These are phyloP conservation scores for Mycena vulgaris DNA, from an alignment of 768 basidiomycete genomes.

Conservation along the genomic window DNA sequence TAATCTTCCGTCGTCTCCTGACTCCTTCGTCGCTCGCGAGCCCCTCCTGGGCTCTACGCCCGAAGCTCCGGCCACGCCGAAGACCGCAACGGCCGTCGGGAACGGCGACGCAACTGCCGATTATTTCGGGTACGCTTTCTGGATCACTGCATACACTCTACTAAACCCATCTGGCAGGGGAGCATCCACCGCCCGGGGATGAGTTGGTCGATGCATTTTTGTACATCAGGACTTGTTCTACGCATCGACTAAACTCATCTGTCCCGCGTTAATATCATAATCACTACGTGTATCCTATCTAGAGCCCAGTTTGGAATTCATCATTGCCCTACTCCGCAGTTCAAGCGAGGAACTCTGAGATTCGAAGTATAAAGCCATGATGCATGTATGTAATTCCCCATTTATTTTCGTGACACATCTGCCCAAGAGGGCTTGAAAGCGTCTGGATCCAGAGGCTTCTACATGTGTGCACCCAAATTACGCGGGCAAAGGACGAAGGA, in stretches of 20 bases:
- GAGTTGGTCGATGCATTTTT: constrained; percentile 31
- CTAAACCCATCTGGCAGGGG: constrained; percentile 23
- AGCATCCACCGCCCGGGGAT: constrained; percentile 27
- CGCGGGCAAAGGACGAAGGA: neutral
- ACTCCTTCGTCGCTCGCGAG: constrained; percentile 56
- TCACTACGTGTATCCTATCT: constrained; percentile 50
- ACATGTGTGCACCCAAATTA: constrained; percentile 38
- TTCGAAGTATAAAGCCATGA: neutral
- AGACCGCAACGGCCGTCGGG: constrained; percentile 31
- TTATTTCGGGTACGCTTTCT: constrained; percentile 34
- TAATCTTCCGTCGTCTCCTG: constrained; percentile 62
- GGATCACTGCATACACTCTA: neutral
- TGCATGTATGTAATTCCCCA: constrained; percentile 5
- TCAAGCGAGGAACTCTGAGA: neutral
- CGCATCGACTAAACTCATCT: constrained; percentile 29
- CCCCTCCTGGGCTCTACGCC: constrained; percentile 50
- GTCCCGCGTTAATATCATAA: constrained; percentile 40
- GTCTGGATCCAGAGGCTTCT: constrained; percentile 52
- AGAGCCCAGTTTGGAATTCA: constrained; percentile 43
- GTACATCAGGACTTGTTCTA: constrained; percentile 34
- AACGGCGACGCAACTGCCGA: constrained; percentile 32
- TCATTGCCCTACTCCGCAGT: constrained; percentile 32
- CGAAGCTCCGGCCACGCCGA: constrained; percentile 39
- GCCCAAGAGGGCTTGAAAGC: constrained; percentile 62
- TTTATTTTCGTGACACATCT: constrained; percentile 44